A percentile compares a stretch with the other conserved stretches of the same genome.
phyloP scores from a whole-genome alignment of 139 green algal genomes.

The Chlamydomonas schloesseri region DNA sequence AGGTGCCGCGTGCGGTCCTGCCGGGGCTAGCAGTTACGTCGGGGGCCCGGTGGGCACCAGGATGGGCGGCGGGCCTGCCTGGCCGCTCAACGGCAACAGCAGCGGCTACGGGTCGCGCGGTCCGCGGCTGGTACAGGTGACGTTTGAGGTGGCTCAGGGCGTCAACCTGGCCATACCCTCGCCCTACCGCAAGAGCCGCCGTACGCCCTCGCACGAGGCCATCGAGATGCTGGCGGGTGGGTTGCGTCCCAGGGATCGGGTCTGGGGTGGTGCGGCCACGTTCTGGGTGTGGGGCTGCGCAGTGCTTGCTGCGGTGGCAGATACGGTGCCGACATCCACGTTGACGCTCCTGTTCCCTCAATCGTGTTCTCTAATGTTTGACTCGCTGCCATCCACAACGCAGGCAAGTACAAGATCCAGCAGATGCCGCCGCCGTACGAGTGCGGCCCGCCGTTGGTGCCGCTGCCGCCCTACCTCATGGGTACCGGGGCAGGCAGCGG shows the following conservation, averaged over 20 bases:
- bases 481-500: too few species aligned
- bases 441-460: slow-evolving; percentile 47
- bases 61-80: neutral
- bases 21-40: too few species aligned
- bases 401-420: slow-evolving; percentile 53
- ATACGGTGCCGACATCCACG: too few species aligned
- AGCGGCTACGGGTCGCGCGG: neutral
- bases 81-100: neutral
- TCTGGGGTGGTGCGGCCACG: too few species aligned
- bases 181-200: slow-evolving; percentile 60
- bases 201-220: slow-evolving; percentile 86
- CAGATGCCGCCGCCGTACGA: slow-evolving; percentile 44
- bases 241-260: neutral
- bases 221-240: slow-evolving; percentile 56
- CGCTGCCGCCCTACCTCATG: neutral
- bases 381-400: neutral
- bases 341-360: too few species aligned
- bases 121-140: slow-evolving; percentile 57
- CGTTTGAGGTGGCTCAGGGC: slow-evolving; percentile 69
- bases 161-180: slow-evolving; percentile 69
- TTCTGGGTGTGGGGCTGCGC: neutral
- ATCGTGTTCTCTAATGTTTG: too few species aligned
- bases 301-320: too few species aligned
- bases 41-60: too few species aligned
- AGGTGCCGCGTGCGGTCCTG: too few species aligned